phyloP scores from a whole-genome alignment of 331 rosid species.

The Saraca asoca region DNA sequence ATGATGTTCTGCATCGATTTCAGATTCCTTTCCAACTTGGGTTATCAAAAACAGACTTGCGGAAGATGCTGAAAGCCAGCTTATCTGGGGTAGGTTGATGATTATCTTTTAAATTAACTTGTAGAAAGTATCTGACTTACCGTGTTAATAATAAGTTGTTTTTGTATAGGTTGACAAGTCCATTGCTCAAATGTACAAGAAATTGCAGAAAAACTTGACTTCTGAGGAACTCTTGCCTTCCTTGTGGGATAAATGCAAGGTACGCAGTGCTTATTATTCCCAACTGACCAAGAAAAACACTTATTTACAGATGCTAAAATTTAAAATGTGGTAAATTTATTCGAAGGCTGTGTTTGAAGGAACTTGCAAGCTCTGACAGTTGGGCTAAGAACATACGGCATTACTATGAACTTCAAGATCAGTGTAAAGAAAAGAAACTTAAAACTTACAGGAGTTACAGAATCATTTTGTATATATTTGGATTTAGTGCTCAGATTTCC shows the following conservation, averaged over 20 bases:
- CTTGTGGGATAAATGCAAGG: slow-evolving; percentile 99
- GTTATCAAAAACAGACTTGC: slow-evolving; percentile 78
- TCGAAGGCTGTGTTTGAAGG: background rate
- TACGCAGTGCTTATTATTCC: slow-evolving; percentile 36
- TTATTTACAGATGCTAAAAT: background rate
- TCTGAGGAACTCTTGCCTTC: slow-evolving; percentile 96
- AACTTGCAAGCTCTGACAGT: background rate
- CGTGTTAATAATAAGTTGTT: slow-evolving; percentile 22
- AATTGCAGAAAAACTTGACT: slow-evolving; percentile 91
- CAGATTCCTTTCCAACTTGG: slow-evolving; percentile 97
- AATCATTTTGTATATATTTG: background rate
- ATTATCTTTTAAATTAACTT: slow-evolving; percentile 11
- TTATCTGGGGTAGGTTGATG: slow-evolving; percentile 74
- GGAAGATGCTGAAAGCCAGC: slow-evolving; percentile 82
- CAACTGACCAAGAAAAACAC: slow-evolving; percentile 1
- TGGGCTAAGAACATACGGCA: slow-evolving; percentile 13
- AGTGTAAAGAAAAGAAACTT: background rate
- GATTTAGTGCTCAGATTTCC: slow-evolving; percentile 7
- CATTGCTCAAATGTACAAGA: slow-evolving; percentile 79
- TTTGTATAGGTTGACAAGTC: slow-evolving; percentile 76
- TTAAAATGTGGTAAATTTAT: background rate
- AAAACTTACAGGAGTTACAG: background rate
- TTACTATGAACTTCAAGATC: slow-evolving; percentile 3
- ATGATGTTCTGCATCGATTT: slow-evolving; percentile 39
- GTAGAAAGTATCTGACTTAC: slow-evolving; percentile 20